A percentile compares a stretch with the other conserved stretches of the same genome.
These are phyloP conservation scores for Castanea sativa DNA, from an alignment of 306 rosid genomes.

Conservation along the genomic window DNA sequence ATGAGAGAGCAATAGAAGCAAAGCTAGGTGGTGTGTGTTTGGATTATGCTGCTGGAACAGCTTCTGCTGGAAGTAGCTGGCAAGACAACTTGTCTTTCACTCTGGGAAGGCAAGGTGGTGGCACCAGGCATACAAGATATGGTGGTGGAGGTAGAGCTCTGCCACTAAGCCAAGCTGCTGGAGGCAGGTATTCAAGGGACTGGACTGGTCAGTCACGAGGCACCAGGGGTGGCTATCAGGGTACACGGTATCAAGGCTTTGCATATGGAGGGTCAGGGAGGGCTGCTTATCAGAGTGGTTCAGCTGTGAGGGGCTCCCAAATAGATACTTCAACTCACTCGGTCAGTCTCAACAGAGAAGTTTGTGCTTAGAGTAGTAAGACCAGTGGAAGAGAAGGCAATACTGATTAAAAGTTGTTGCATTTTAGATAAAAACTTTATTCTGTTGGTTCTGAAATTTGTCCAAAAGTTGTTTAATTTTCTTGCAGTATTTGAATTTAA, in stretches of 20 bases:
- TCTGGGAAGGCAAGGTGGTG: constrained; percentile 70
- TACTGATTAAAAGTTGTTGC: not conserved
- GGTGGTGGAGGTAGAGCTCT: constrained; percentile 53
- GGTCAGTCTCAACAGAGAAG: constrained; percentile 73
- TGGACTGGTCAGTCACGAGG: constrained; percentile 40
- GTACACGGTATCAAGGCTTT: constrained; percentile 52
- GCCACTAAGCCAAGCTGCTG: constrained; percentile 39
- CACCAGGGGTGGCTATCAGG: constrained; percentile 48
- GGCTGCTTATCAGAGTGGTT: constrained; percentile 41
- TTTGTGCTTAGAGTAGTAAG: constrained; percentile 43
- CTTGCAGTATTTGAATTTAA: not conserved
- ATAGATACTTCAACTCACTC: constrained; percentile 63
- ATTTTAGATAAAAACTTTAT: not conserved
- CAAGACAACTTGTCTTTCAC: constrained; percentile 54
- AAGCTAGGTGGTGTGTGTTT: constrained; percentile 79
- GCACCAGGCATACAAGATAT: constrained; percentile 56
- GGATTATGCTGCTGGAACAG: constrained; percentile 59
- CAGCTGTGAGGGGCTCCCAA: constrained; percentile 62
- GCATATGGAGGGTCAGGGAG: constrained; percentile 64
- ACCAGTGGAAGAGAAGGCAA: not conserved
- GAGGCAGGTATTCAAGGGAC: constrained; percentile 51
- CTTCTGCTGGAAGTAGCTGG: constrained; percentile 62
- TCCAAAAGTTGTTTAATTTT: not conserved
- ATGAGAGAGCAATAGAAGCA: constrained; percentile 86
- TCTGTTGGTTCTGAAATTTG: not conserved